Evolutionary conservation across 148 eudicot genomes (phyloP).

Genomic region (Heliosperma pusillum): DNA sequence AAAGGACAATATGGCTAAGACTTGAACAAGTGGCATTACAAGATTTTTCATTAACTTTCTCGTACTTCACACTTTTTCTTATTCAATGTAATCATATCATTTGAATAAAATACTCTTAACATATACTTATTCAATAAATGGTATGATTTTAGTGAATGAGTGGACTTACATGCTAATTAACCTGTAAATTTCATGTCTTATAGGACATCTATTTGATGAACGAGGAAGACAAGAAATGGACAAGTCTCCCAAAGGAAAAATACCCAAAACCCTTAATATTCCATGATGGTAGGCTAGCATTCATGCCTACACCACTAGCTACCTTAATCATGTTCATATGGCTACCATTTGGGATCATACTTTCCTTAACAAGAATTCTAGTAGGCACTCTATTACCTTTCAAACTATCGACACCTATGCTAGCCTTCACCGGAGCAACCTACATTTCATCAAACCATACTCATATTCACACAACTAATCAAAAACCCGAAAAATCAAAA

Average conservation of each 20-base stretch:
- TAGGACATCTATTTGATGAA: conserved; percentile 24
- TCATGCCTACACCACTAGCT: conserved; percentile 24
- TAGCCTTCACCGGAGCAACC: conserved; percentile 21
- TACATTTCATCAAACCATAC: neutral
- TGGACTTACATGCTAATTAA: no score
- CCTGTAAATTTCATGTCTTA: neutral
- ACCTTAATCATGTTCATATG: conserved; percentile 28
- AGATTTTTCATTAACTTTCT: no score
- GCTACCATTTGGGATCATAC: conserved; percentile 30
- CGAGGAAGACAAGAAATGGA: conserved; percentile 24
- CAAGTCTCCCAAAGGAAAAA: conserved; percentile 20
- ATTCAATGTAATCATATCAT: no score
- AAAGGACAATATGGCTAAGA: no score
- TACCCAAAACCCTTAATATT: conserved; percentile 31
- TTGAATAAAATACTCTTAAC: no score
- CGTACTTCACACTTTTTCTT: no score
- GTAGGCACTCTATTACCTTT: neutral
- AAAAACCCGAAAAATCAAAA: neutral
- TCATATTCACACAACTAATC: neutral
- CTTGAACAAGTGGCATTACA: no score
- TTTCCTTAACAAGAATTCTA: conserved; percentile 6
- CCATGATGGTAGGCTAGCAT: conserved; percentile 34
- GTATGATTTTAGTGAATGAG: no score
- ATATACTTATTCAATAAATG: no score
- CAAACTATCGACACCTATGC: conserved; percentile 12